Percentiles rank a stretch among this genome's conserved stretches.
Evolutionary conservation across 805 yeast species (phyloP).

Genomic region (Zygoascus tannicola): DNA sequence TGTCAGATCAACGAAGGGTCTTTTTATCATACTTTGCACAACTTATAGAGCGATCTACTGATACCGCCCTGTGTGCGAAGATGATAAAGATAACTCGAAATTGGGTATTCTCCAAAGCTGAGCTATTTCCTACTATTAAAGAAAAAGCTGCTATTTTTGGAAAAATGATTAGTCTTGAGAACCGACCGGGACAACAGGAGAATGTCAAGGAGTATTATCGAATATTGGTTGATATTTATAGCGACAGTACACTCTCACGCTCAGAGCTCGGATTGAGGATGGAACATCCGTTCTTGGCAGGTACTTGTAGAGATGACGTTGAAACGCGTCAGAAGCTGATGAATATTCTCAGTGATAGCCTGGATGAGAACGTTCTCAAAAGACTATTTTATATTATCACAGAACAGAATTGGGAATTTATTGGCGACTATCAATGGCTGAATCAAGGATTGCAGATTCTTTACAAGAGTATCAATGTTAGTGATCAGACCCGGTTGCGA

Average conservation of each 20-base stretch:
- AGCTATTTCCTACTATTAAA: conserved; percentile 85
- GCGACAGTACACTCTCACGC: conserved; percentile 63
- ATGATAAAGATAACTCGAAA: conserved; percentile 69
- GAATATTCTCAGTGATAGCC: conserved; percentile 65
- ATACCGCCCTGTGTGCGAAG: conserved; percentile 60
- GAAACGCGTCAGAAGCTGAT: conserved; percentile 66
- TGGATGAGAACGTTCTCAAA: conserved; percentile 69
- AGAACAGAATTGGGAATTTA: conserved; percentile 94
- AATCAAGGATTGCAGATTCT: conserved; percentile 85
- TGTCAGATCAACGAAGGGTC: conserved; percentile 89
- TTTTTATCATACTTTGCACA: conserved; percentile 82
- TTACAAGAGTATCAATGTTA: conserved; percentile 63
- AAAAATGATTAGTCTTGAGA: conserved; percentile 89
- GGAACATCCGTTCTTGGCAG: conserved; percentile 94
- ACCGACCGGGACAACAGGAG: conserved; percentile 53
- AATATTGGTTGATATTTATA: conserved; percentile 80
- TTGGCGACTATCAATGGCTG: conserved; percentile 90
- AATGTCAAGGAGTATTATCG: conserved; percentile 71
- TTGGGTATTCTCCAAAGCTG: conserved; percentile 83
- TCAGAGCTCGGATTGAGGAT: conserved; percentile 87
- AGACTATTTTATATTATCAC: conserved; percentile 79
- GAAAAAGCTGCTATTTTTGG: conserved; percentile 91
- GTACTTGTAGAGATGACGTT: conserved; percentile 76
- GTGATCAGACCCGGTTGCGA: conserved; percentile 37
- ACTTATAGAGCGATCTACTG: conserved; percentile 78